These are phyloP conservation scores for Petasospora rhodanensis DNA, from an alignment of 1,139 yeast species.

Conservation along the genomic window DNA sequence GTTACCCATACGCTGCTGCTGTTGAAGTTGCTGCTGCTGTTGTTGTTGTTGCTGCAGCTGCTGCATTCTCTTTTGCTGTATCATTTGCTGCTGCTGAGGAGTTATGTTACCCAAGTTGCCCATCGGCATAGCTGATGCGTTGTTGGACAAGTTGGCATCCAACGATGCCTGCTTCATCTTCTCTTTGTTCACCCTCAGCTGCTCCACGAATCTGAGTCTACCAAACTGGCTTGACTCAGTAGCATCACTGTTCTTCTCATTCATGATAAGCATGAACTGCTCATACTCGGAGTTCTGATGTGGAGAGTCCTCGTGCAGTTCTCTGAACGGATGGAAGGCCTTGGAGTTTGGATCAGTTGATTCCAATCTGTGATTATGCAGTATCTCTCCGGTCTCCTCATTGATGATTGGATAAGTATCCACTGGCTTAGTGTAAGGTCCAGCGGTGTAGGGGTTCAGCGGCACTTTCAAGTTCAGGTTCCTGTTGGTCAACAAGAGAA, in stretches of 20 bases:
- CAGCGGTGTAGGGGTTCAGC: slow-evolving; percentile 53
- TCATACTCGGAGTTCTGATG: slow-evolving; percentile 88
- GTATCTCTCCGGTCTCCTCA: slow-evolving; percentile 36
- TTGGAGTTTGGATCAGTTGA: slow-evolving; percentile 39
- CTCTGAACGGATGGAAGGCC: slow-evolving; percentile 39
- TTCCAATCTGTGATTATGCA: slow-evolving; percentile 46
- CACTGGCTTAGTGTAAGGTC: slow-evolving; percentile 44
- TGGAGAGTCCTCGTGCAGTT: slow-evolving; percentile 57
- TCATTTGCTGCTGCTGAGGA: slow-evolving; percentile 22
- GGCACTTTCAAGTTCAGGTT: slow-evolving; percentile 73
- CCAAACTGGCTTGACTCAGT: slow-evolving; percentile 38
- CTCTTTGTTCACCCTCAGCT: slow-evolving; percentile 40
- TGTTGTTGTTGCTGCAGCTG: slow-evolving; percentile 16
- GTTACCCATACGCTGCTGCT: slow-evolving; percentile 6
- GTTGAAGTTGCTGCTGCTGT: slow-evolving; percentile 17
- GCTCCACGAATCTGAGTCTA: slow-evolving; percentile 46
- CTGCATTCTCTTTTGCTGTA: slow-evolving; percentile 16
- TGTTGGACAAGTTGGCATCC: slow-evolving; percentile 25
- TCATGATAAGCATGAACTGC: slow-evolving; percentile 66
- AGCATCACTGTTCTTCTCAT: slow-evolving; percentile 28
- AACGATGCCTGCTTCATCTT: slow-evolving; percentile 37
- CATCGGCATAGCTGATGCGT: too few species aligned
- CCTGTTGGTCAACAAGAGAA: slow-evolving; percentile 70
- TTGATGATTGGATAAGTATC: slow-evolving; percentile 43
- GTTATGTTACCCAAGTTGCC: too few species aligned